These are phyloP conservation scores for Paramecium sexaurelia DNA, from an alignment of 73 alveolate genomes.

Conservation along the genomic window DNA sequence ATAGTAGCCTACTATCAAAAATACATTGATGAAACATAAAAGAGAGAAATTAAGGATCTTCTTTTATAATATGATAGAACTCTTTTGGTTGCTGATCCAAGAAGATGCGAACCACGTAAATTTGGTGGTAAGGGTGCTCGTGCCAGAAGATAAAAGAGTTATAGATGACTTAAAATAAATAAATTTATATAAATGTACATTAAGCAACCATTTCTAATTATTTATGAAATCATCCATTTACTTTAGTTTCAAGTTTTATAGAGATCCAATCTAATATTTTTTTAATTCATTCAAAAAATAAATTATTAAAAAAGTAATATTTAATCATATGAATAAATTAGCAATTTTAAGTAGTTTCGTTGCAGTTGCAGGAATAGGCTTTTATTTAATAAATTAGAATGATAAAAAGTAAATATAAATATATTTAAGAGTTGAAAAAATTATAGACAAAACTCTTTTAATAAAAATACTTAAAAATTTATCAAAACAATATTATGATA, in stretches of 20 bases:
- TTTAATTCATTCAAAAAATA: not conserved
- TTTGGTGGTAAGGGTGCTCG: slow-evolving; percentile 98
- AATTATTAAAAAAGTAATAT: too few species aligned
- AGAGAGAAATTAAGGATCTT: slow-evolving; percentile 92
- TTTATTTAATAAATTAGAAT: not conserved
- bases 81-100: slow-evolving; percentile 97
- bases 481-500: not conserved
- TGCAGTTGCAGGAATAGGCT: not conserved
- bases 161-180: slow-evolving; percentile 72
- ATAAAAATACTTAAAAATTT: not conserved
- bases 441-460: not conserved
- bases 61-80: slow-evolving; percentile 97
- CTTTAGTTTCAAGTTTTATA: not conserved
- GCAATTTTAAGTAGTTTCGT: not conserved
- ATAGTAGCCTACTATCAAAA: slow-evolving; percentile 94
- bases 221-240: not conserved
- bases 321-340: not conserved
- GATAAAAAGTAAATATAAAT: not conserved
- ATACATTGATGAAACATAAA: slow-evolving; percentile 92
- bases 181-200: not conserved
- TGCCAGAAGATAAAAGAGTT: slow-evolving; percentile 93
- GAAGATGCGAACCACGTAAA: slow-evolving; percentile 99
- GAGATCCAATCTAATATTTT: not conserved
- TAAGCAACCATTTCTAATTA: not conserved
- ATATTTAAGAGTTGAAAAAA: not conserved